Base-by-base conservation (phyloP, 495 filamentous ascomycete genomes). In the Aspergillus haitiensis region DNA sequence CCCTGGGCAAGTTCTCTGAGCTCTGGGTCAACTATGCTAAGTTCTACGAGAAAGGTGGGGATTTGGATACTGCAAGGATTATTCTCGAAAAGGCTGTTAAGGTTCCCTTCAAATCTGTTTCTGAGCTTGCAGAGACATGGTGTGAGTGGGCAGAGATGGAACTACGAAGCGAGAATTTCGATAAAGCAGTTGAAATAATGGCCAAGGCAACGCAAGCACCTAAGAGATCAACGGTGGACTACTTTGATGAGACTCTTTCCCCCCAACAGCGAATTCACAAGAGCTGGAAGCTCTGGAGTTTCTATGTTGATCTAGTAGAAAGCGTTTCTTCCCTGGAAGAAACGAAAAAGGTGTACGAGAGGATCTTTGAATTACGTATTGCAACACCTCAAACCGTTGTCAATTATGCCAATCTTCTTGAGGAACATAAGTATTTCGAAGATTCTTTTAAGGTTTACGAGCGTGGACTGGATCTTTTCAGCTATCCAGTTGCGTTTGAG, bases 271-370 rank as follows among this genome's bases (percentile, higher is more conserved):
- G 95, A 58, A 89, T 99, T 7, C 95, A 99, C 75, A 99, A 98
- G 81, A 95, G 91, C 70, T 99, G 95, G 95, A 99, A 98, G 72
- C 75, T 99, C 12, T 99, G 94, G 94, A 94, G 90, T 79, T 99
- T 98, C 81, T 99, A 99, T 66, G 93, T 99, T 40, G 94, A 99
- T 73, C 83, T 99, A 0, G 93, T 99, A 10, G 94, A 99, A 71
- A 94, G 91, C 74, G 92, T 96, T 15, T 86, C 88, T 58, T 91
- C 90, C 0, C 75, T 98, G 4, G 93, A 97, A 9, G 93, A 98
- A 74, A 98, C 94, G 10, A 88, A 85, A 69, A 92, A 89, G 70
- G 85, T 98, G 13, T 99, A 99, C 73, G 94, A 98, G 64, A 81
- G 95, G 51, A 97, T 98, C 66, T 99, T 99, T 72, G 95, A 99